Base-by-base conservation (phyloP, 2,329 filamentous ascomycete genomes). In the Fusarium austroafricanum region DNA sequence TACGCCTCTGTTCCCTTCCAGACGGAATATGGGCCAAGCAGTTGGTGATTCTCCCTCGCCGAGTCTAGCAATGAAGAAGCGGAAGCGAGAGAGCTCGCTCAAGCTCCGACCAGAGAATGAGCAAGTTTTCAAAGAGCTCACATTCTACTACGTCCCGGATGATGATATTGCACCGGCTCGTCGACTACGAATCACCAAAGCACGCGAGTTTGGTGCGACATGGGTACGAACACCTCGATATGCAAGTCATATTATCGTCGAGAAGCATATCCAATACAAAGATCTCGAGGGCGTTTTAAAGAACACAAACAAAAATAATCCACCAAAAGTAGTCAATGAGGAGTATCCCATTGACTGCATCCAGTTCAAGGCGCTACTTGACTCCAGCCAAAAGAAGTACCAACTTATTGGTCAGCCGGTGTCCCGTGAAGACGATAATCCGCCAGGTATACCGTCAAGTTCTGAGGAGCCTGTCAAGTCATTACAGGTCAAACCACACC, bases 161-260 rank as follows among this genome's bases (percentile, higher is more conserved):
- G 88, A 93, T 67, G 90, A 95, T 66, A 85, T 91, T 45, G 87
- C 90, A 31, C 85, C 86, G 12, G 83, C 86, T 10, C 87, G 94
- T 38, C 87, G 87, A 55, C 78, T 89, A 59, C 89, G 92, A 6
- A 97, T 97, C 52, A 85, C 85, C 29, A 94, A 90, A 76, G 90
- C 92, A 0, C 85, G 88, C 51, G 89, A 93, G 72, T 89, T 89
- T 75, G 95, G 95, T 42, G 95, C 91, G 2, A 80, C 76, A 2
- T 96, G 94, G 89, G 86, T 88, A 28, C 84, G 84, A 50, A 79
- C 83, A 1, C 87, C 90, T 74, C 77, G 70, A 1, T 78, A 79
- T 21, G 86, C 96, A 17, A 96, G 91, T 1, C 93, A 97, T 79
- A 81, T 97, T 47, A 84, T 98, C 60, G 90, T 93, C 3, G 94